Percentiles rank a stretch among this genome's conserved stretches.
These are phyloP conservation scores for Pythium aristosporum DNA, from an alignment of 352 stramenopile species.

Conservation along the genomic window DNA sequence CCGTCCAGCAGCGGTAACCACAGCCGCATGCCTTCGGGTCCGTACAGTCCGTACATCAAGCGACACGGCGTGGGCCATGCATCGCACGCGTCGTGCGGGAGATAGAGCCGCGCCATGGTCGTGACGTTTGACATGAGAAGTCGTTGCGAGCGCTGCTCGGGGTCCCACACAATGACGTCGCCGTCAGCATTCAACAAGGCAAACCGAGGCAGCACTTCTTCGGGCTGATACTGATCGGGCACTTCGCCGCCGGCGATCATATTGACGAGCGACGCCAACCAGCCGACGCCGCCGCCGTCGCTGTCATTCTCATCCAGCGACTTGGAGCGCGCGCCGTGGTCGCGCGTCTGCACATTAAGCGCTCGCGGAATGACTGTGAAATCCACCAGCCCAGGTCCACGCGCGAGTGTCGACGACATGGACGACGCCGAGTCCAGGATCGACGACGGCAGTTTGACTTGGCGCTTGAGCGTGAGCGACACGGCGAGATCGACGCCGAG, in stretches of 20 bases:
- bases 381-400: conserved; percentile 29
- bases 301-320: conserved; percentile 32
- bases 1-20: conserved; percentile 80
- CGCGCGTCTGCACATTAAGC: conserved; percentile 51
- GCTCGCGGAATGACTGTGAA: conserved; percentile 60
- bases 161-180: conserved; percentile 78
- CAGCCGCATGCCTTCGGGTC: conserved; percentile 64
- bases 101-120: conserved; percentile 53
- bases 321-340: conserved; percentile 27
- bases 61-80: conserved; percentile 63
- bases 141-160: conserved; percentile 63
- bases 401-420: conserved; percentile 2
- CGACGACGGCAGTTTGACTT: conserved; percentile 45
- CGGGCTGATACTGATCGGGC: conserved; percentile 65
- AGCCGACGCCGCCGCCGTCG: conserved; percentile 38
- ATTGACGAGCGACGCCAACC: conserved; percentile 61
- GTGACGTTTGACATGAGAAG: conserved; percentile 70
- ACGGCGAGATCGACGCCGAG: conserved; percentile 36
- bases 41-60: conserved; percentile 72
- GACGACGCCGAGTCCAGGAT: conserved; percentile 22
- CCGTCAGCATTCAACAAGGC: conserved; percentile 49
- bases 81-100: conserved; percentile 37
- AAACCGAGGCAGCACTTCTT: conserved; percentile 70
- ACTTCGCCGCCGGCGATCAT: conserved; percentile 64
- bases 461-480: conserved; percentile 40